Evolutionary conservation across 179 eudicot species (phyloP).

Genomic region (Camellia oleifera): DNA sequence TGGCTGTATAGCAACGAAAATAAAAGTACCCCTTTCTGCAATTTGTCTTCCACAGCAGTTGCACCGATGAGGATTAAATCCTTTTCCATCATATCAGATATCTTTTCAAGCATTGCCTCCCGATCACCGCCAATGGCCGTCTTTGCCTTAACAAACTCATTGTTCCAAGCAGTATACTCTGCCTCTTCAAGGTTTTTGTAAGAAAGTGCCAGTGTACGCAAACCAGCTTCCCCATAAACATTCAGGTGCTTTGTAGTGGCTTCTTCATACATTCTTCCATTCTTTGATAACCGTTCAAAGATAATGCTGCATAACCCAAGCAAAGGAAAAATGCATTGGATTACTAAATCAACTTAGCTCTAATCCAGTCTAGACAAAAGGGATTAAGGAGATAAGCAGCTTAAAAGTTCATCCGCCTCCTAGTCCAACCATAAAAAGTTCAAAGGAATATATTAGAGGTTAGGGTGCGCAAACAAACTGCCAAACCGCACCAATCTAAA

Average conservation of each 20-base stretch:
- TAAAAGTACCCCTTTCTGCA: constrained; percentile 34
- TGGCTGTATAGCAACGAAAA: not conserved
- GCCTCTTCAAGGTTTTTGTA: constrained; percentile 26
- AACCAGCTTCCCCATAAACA: constrained; percentile 39
- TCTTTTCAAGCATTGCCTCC: constrained; percentile 32
- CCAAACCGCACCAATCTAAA: too few relatives aligned
- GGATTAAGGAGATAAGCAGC: not conserved
- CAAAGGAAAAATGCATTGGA: constrained; percentile 2
- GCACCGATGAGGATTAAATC: constrained; percentile 38
- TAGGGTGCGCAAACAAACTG: too few relatives aligned
- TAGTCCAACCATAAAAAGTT: not conserved
- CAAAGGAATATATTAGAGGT: not conserved
- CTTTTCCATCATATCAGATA: constrained; percentile 34
- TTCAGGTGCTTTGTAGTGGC: constrained; percentile 30
- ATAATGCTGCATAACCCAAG: constrained; percentile 24
- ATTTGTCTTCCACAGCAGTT: constrained; percentile 41
- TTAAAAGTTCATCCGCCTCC: not conserved
- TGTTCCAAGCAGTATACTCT: constrained; percentile 31
- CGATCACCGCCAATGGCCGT: constrained; percentile 27
- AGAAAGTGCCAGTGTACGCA: constrained; percentile 40
- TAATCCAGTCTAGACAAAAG: not conserved
- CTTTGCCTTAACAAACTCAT: constrained; percentile 33
- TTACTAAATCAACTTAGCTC: not conserved
- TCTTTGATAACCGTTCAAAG: constrained; percentile 31
- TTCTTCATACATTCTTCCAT: constrained; percentile 27